Evolutionary conservation across 345 rosid species (phyloP).

Genomic region (Citrus mangshanensis): DNA sequence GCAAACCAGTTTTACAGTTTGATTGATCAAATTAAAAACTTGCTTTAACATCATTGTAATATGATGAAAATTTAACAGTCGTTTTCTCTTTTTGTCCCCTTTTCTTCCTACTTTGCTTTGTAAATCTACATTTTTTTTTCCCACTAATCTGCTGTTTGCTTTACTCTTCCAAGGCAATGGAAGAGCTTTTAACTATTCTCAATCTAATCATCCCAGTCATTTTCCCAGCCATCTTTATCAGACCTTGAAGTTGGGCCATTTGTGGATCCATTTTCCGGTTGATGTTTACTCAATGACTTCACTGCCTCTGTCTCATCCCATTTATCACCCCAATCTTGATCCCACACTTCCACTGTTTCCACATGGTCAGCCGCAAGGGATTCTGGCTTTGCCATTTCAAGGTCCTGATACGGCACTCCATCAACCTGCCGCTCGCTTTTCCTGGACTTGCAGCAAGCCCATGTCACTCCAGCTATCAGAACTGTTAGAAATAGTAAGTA

Average conservation of each 20-base stretch:
- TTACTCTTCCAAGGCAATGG: neutral
- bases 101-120: neutral
- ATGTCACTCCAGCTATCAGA: slow-evolving; percentile 28
- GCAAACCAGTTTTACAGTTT: neutral
- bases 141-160: neutral
- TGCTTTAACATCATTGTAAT: neutral
- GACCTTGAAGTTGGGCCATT: slow-evolving; percentile 9
- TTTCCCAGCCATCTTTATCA: slow-evolving; percentile 22
- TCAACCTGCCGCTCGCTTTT: slow-evolving; percentile 6
- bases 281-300: slow-evolving; percentile 13
- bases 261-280: slow-evolving; percentile 19
- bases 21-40: neutral
- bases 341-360: slow-evolving; percentile 34
- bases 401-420: slow-evolving; percentile 25
- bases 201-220: slow-evolving; percentile 27
- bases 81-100: neutral
- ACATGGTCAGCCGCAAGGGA: slow-evolving; percentile 4
- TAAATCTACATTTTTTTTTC: neutral
- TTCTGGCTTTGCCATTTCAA: slow-evolving; percentile 33
- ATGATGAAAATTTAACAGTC: neutral
- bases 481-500: slow-evolving; percentile 26
- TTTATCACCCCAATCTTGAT: slow-evolving; percentile 32
- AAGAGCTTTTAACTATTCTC: neutral
- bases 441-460: slow-evolving; percentile 23
- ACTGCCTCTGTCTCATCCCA: slow-evolving; percentile 37